Evolutionary conservation across 768 basidiomycete genomes (phyloP).

Genomic region (Russula sp.): DNA sequence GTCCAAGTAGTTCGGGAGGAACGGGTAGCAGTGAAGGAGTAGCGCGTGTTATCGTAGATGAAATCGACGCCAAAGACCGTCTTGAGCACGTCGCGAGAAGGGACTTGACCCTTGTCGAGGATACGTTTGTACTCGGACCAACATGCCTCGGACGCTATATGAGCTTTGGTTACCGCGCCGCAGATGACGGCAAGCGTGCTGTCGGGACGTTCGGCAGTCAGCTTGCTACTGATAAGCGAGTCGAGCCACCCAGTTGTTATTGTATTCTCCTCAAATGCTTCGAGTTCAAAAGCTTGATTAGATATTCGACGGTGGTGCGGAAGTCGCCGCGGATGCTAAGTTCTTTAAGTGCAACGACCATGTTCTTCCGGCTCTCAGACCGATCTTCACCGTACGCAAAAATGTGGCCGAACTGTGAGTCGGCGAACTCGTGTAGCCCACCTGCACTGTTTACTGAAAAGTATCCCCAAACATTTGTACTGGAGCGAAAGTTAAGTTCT

Average conservation of each 20-base stretch:
- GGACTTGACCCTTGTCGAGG: conserved; percentile 97
- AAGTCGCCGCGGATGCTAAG: conserved; percentile 98
- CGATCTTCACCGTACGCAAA: conserved; percentile 98
- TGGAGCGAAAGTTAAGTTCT: conserved; percentile 98
- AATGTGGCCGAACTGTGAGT: conserved; percentile 99
- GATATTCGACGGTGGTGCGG: conserved; percentile 96
- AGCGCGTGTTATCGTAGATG: conserved; percentile 93
- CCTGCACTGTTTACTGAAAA: conserved; percentile 96
- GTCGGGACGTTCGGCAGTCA: conserved; percentile 97
- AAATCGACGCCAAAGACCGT: conserved; percentile 97
- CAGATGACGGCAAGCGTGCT: conserved; percentile 90
- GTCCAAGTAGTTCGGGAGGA: conserved; percentile 89
- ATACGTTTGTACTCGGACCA: conserved; percentile 92
- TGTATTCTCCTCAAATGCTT: conserved; percentile 95
- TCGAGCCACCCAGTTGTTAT: conserved; percentile 99
- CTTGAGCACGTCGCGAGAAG: conserved; percentile 89
- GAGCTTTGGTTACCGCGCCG: conserved; percentile 93
- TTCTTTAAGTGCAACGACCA: conserved; percentile 99
- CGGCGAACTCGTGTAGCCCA: conserved; percentile 97
- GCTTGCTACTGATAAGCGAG: conserved; percentile 92
- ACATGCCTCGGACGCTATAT: conserved; percentile 85
- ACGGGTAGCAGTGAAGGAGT: conserved; percentile 92
- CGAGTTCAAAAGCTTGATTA: conserved; percentile 94
- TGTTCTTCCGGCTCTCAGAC: conserved; percentile 93
- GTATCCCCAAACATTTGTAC: conserved; percentile 99